phyloP scores from a whole-genome alignment of 2,329 filamentous ascomycete genomes.

The Alternaria viburni region DNA sequence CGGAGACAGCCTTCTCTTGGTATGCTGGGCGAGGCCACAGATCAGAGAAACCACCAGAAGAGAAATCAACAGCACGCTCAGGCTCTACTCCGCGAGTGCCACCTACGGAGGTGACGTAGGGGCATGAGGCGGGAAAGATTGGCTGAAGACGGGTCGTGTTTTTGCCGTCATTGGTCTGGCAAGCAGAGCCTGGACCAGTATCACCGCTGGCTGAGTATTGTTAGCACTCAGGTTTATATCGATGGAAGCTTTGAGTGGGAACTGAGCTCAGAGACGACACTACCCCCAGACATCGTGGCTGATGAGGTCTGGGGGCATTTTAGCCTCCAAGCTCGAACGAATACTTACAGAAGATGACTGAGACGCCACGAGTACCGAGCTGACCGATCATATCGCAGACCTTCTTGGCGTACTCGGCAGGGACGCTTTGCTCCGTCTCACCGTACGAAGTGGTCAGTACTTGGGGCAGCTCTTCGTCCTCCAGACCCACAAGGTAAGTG shows the following conservation, averaged over 20 bases:
- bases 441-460: conserved; percentile 50
- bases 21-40: conserved; percentile 52
- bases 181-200: conserved; percentile 50
- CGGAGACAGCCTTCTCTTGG: conserved; percentile 49
- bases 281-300: not conserved
- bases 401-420: conserved; percentile 44
- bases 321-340: not conserved
- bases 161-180: conserved; percentile 55
- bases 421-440: conserved; percentile 50
- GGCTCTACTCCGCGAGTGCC: conserved; percentile 50
- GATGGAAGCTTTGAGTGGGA: not conserved
- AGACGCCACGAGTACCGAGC: conserved; percentile 49
- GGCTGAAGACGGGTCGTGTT: conserved; percentile 53
- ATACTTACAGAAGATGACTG: conserved; percentile 43
- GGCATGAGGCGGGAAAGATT: conserved; percentile 56
- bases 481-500: conserved; percentile 41
- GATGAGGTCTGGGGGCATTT: not conserved
- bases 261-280: not conserved
- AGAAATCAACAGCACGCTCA: conserved; percentile 49
- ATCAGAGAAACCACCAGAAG: conserved; percentile 56
- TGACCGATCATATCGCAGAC: conserved; percentile 50
- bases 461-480: conserved; percentile 45
- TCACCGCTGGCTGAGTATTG: conserved; percentile 39
- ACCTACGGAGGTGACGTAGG: conserved; percentile 56
- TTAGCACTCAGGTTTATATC: not conserved